phyloP scores from a whole-genome alignment of 805 yeast genomes.

The Saturnispora quitensis region DNA sequence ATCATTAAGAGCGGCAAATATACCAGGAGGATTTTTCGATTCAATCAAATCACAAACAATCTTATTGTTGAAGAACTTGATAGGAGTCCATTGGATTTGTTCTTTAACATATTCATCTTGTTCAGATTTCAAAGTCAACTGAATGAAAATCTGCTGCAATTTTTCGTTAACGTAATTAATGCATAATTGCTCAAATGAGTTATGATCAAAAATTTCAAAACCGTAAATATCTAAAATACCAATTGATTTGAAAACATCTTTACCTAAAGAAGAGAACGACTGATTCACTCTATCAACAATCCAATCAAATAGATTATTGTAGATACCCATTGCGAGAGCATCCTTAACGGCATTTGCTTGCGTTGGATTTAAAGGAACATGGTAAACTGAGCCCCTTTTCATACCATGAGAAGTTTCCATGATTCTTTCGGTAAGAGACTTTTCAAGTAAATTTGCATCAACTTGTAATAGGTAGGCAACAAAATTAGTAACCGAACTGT shows the following conservation, averaged over 20 bases:
- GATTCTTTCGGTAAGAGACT: slow-evolving; percentile 67
- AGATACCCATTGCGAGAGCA: slow-evolving; percentile 90
- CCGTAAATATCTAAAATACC: slow-evolving; percentile 96
- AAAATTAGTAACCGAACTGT: slow-evolving; percentile 85
- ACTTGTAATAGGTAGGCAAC: slow-evolving; percentile 88
- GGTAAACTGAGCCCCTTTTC: slow-evolving; percentile 86
- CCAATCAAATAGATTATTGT: slow-evolving; percentile 92
- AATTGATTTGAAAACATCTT: slow-evolving; percentile 46
- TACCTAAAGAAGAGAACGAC: slow-evolving; percentile 49
- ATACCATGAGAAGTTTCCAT: slow-evolving; percentile 87
- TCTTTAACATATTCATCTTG: slow-evolving; percentile 96
- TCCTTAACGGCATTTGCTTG: slow-evolving; percentile 95
- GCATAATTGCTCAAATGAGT: slow-evolving; percentile 91
- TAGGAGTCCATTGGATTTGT: slow-evolving; percentile 95
- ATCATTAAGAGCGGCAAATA: slow-evolving; percentile 93
- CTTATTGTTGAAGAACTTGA: slow-evolving; percentile 90
- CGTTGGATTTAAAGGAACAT: slow-evolving; percentile 81
- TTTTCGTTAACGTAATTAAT: slow-evolving; percentile 95
- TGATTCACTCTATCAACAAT: slow-evolving; percentile 84
- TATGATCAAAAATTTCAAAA: slow-evolving; percentile 90
- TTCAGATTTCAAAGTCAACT: slow-evolving; percentile 89
- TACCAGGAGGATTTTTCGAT: slow-evolving; percentile 88
- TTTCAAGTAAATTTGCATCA: slow-evolving; percentile 52
- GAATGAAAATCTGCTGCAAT: slow-evolving; percentile 92
- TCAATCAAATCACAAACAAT: slow-evolving; percentile 96